Base-by-base conservation (phyloP, 768 basidiomycete species). In the Rubroboletus satanas region DNA sequence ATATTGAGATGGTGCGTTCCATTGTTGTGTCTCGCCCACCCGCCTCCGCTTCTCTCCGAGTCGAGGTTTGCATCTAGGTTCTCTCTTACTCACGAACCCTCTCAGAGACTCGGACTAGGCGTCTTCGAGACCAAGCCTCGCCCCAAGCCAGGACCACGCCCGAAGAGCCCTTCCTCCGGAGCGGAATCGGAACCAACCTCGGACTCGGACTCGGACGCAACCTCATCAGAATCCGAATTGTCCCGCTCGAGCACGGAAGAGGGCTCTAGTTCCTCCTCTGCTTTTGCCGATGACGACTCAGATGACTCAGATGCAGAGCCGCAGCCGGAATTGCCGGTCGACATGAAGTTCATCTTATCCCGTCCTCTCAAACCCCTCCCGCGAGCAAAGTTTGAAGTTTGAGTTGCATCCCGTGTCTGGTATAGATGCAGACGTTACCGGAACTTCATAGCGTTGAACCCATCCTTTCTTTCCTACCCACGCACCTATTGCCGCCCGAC, bases 81-180 rank as follows among this genome's bases (percentile, higher is more conserved):
- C 49, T 48, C 49, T 38, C 48, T 39, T 37, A 29, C 39, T 56
- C 33, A 48, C 31, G 4, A 17, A n/a, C 0, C 45, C 32, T 5
- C 18, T 38, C 67, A 87, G 85, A 82, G 85, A 64, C 77, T 87
- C 31, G 85, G 85, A 17, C 73, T 87, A 0, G 85, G 85, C 18
- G 73, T 87, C 10, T 84, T 84, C 59, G 81, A 83, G 63, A 73
- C 60, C 1, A 67, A 55, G 62, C 58, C 5, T 35, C 55, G 39
- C 68, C 70, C 48, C 61, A 66, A 23, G 31, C 23, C 56, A 11
- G 48, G 56, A n/a, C 29, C 39, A 9, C 49, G 32, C 49, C 41
- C 59, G 17, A n/a, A 49, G 12, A 57, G 52, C 21, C 69, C 54
- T 14, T 60, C 55, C 17, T 60, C 59, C 29, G 59, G 59, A 2